Evolutionary conservation across 1,284 basidiomycete species (phyloP).

Genomic region (Erythrobasidium hasegawianum): DNA sequence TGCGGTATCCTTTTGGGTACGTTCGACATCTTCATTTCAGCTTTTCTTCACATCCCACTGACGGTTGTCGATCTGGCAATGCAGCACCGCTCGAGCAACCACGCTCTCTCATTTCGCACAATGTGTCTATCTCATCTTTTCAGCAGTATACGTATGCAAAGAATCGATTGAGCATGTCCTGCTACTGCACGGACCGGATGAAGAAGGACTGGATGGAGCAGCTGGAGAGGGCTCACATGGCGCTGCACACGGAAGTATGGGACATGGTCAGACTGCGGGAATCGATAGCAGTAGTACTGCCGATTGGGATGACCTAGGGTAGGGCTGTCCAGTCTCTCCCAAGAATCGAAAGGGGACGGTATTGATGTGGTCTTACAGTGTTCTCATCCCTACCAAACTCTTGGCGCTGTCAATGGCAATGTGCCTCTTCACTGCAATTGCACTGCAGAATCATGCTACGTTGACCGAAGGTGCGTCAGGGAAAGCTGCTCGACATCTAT

Average conservation of each 20-base stretch:
- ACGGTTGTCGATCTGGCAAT: too few species aligned
- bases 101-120: conserved; percentile 81
- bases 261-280: conserved; percentile 39
- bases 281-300: background rate
- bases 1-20: conserved; percentile 65
- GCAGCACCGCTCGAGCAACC: conserved; percentile 66
- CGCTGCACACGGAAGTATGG: conserved; percentile 42
- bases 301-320: conserved; percentile 36
- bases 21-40: too few species aligned
- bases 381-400: conserved; percentile 65
- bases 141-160: conserved; percentile 87
- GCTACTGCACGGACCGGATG: conserved; percentile 49
- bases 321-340: background rate
- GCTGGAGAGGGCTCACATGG: conserved; percentile 39
- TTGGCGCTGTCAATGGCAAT: conserved; percentile 55
- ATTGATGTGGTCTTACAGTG: too few species aligned
- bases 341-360: too few species aligned
- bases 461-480: conserved; percentile 65
- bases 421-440: conserved; percentile 54
- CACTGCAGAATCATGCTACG: conserved; percentile 64
- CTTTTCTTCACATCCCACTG: too few species aligned
- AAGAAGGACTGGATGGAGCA: conserved; percentile 19
- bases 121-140: conserved; percentile 81
- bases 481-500: too few species aligned
- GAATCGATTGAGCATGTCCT: conserved; percentile 82